Conservation (phyloP, 2,329 filamentous ascomycete species). For the Colletotrichum sansevieriae region DNA sequence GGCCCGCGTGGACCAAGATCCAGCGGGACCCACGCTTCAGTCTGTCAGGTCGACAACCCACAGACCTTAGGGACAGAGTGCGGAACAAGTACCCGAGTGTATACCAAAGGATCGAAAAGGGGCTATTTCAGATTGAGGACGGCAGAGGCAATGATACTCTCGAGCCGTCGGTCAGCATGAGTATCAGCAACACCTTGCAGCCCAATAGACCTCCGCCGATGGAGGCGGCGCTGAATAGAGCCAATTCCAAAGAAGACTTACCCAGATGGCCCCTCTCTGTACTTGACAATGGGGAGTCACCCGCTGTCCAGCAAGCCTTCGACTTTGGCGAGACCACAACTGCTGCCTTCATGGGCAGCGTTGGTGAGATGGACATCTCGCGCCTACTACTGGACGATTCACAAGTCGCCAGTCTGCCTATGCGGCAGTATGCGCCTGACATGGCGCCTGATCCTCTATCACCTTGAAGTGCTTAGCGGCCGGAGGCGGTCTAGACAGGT, state of each 20-base stretch:
- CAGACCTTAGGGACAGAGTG: slow-evolving; percentile 72
- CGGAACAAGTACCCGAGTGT: slow-evolving; percentile 74
- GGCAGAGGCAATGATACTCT: slow-evolving; percentile 56
- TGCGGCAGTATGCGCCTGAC: slow-evolving; percentile 47
- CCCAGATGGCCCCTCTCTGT: slow-evolving; percentile 57
- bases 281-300: slow-evolving; percentile 48
- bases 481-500: not conserved
- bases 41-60: slow-evolving; percentile 70
- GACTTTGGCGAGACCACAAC: slow-evolving; percentile 60
- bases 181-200: slow-evolving; percentile 61
- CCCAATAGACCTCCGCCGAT: slow-evolving; percentile 53
- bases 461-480: slow-evolving; percentile 6
- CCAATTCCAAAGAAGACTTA: slow-evolving; percentile 62
- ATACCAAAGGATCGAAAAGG: slow-evolving; percentile 69
- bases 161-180: slow-evolving; percentile 65
- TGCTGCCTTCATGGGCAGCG: slow-evolving; percentile 56
- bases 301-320: slow-evolving; percentile 49
- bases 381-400: slow-evolving; percentile 70
- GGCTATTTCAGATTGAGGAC: slow-evolving; percentile 61
- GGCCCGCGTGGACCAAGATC: slow-evolving; percentile 75
- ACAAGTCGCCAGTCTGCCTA: slow-evolving; percentile 46
- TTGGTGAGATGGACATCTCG: slow-evolving; percentile 73
- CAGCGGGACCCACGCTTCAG: slow-evolving; percentile 71
- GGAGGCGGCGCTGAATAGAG: slow-evolving; percentile 56
- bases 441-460: slow-evolving; percentile 33